phyloP scores from a whole-genome alignment of 148 eudicot genomes.

The Fagopyrum esculentum region DNA sequence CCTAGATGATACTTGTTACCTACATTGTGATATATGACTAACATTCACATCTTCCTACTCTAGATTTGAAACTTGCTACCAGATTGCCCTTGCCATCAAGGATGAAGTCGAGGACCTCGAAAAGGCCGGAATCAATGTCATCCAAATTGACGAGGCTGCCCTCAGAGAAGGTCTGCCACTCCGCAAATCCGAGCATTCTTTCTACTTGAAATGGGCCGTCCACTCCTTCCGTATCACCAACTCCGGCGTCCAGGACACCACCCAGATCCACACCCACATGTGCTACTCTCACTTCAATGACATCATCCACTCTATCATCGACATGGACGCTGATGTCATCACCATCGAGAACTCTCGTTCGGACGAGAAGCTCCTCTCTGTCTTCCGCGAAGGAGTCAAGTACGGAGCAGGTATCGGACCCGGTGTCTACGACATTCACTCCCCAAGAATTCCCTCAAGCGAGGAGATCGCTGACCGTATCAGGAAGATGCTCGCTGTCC shows the following conservation, averaged over 20 bases:
- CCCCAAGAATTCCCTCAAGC: conserved; percentile 89
- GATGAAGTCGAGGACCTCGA: conserved; percentile 19
- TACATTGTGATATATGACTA: neutral
- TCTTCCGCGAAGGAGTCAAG: conserved; percentile 58
- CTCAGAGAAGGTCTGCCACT: conserved; percentile 17
- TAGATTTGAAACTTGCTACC: conserved; percentile 19
- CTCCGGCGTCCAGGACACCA: conserved; percentile 32
- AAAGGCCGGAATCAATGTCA: conserved; percentile 17
- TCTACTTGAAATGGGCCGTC: conserved; percentile 68
- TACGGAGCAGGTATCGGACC: conserved; percentile 69
- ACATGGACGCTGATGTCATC: conserved; percentile 73
- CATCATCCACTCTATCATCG: conserved; percentile 55
- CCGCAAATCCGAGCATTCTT: conserved; percentile 45
- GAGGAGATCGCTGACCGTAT: conserved; percentile 88
- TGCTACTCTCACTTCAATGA: conserved; percentile 70
- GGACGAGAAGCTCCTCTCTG: conserved; percentile 54
- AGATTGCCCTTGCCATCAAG: conserved; percentile 20
- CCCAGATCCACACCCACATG: conserved; percentile 71
- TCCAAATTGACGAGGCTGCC: conserved; percentile 18
- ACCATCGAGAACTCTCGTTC: conserved; percentile 64
- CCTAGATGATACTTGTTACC: neutral
- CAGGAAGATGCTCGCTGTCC: conserved; percentile 91
- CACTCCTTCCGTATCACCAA: conserved; percentile 59
- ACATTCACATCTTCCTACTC: neutral
- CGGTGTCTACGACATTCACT: conserved; percentile 81